A percentile compares a stretch with the other conserved stretches of the same genome.
Conservation (phyloP, 176 grass and related monocot genomes). For the Eragrostis nindensis region DNA sequence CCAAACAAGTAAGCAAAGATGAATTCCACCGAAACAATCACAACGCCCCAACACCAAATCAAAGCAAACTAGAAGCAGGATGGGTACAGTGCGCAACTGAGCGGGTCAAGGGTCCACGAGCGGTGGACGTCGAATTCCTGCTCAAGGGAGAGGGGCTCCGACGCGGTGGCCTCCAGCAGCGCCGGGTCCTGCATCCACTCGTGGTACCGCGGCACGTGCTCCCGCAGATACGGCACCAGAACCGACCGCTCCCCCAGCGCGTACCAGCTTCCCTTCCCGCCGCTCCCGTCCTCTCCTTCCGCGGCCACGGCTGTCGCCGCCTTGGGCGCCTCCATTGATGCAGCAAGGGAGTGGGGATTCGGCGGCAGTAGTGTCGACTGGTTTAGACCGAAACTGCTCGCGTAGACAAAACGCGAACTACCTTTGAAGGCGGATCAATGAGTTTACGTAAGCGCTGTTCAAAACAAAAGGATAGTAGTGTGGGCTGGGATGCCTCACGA, state of each 20-base stretch:
- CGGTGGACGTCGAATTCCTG: constrained; percentile 83
- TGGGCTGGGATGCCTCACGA: background rate
- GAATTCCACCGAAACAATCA: constrained; percentile 31
- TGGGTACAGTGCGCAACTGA: constrained; percentile 5
- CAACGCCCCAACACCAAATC: constrained; percentile 2
- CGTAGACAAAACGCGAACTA: background rate
- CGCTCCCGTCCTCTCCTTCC: background rate
- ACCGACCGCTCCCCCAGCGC: constrained; percentile 54
- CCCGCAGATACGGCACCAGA: constrained; percentile 75
- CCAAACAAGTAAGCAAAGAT: constrained; percentile 9
- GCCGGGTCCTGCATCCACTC: constrained; percentile 84
- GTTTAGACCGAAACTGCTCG: background rate
- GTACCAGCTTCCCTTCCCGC: constrained; percentile 38
- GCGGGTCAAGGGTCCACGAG: constrained; percentile 71
- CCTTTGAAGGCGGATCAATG: background rate
- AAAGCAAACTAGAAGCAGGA: constrained; percentile 4
- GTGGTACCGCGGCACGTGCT: constrained; percentile 86
- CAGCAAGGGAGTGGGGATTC: background rate
- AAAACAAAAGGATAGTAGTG: background rate
- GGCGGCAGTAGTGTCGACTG: background rate
- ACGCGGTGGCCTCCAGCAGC: constrained; percentile 81
- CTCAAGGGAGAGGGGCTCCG: constrained; percentile 73
- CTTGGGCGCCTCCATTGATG: constrained; percentile 28
- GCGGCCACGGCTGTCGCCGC: background rate
- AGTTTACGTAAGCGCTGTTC: background rate